Percentiles rank a stretch among this genome's conserved stretches.
Evolutionary conservation across 371 early-diverging fungal genomes (phyloP).

Genomic region (Basidiobolus meristosporus): DNA sequence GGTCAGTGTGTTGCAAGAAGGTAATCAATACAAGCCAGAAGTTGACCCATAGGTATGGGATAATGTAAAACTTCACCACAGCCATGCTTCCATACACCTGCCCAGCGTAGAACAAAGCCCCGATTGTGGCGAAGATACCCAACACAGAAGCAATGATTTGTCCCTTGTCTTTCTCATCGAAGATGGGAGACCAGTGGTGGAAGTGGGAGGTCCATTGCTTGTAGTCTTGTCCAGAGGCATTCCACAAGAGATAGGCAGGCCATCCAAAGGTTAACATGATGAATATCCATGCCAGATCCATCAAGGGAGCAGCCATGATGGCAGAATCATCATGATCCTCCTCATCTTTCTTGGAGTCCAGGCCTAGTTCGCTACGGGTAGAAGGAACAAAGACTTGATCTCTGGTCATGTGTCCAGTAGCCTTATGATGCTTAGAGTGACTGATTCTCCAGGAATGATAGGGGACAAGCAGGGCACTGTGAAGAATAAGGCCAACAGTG

Average conservation of each 20-base stretch:
- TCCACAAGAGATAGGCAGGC: slow-evolving; percentile 60
- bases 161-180: slow-evolving; percentile 37
- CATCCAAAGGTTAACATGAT: slow-evolving; percentile 58
- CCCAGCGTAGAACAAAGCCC: slow-evolving; percentile 22
- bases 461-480: slow-evolving; percentile 67
- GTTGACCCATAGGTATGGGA: slow-evolving; percentile 68
- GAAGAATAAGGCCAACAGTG: slow-evolving; percentile 61
- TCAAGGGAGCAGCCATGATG: slow-evolving; percentile 46
- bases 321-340: slow-evolving; percentile 18
- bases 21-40: slow-evolving; percentile 78
- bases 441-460: slow-evolving; percentile 58
- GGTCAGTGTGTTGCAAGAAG: slow-evolving; percentile 75
- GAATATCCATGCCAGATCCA: slow-evolving; percentile 27
- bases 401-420: slow-evolving; percentile 55
- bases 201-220: slow-evolving; percentile 66
- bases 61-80: slow-evolving; percentile 48
- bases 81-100: slow-evolving; percentile 17
- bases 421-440: slow-evolving; percentile 71
- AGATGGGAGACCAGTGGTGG: slow-evolving; percentile 51
- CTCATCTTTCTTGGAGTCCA: slow-evolving; percentile 11
- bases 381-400: slow-evolving; percentile 81
- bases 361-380: slow-evolving; percentile 27
- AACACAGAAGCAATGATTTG: slow-evolving; percentile 45
- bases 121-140: slow-evolving; percentile 33
- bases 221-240: slow-evolving; percentile 52